These are phyloP conservation scores for Hemileccinum rubropunctum DNA, from an alignment of 768 basidiomycete genomes.

Conservation along the genomic window DNA sequence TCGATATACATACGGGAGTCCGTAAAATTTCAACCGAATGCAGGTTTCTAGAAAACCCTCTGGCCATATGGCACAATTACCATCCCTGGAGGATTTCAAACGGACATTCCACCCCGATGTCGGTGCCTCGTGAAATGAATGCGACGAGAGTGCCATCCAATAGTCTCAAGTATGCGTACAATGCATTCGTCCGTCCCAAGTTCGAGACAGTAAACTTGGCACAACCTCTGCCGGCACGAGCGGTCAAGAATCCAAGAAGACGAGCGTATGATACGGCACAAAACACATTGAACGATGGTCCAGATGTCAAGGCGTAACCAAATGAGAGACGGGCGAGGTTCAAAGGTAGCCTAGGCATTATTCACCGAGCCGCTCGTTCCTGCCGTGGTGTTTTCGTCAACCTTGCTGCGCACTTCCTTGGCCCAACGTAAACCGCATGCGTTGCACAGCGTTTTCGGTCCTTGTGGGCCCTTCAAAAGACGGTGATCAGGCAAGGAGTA, in stretches of 20 bases:
- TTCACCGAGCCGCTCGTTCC: slow-evolving; percentile 21
- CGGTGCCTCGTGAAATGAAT: too few relatives aligned
- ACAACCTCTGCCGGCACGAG: slow-evolving; percentile 6
- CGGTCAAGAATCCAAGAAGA: slow-evolving; percentile 17
- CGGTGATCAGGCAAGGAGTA: slow-evolving; percentile 16
- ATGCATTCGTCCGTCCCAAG: slow-evolving; percentile 7
- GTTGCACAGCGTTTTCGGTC: slow-evolving; percentile 97
- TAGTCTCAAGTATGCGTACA: background rate
- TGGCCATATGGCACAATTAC: too few relatives aligned
- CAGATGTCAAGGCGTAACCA: too few relatives aligned
- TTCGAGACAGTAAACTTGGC: background rate
- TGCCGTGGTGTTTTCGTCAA: slow-evolving; percentile 32
- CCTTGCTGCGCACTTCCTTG: slow-evolving; percentile 56
- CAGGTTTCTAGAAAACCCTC: background rate
- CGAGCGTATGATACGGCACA: slow-evolving; percentile 6
- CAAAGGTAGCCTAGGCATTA: slow-evolving; percentile 9
- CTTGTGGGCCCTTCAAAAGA: slow-evolving; percentile 73
- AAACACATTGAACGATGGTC: background rate
- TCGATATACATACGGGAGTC: too few relatives aligned
- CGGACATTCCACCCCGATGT: too few relatives aligned
- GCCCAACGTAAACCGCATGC: slow-evolving; percentile 95
- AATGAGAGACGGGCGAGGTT: too few relatives aligned
- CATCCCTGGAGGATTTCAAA: too few relatives aligned
- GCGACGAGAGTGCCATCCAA: too few relatives aligned
- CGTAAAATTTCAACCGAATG: too few relatives aligned